Evolutionary conservation across 306 rosid species (phyloP).

Genomic region (Inga leiocalycina): DNA sequence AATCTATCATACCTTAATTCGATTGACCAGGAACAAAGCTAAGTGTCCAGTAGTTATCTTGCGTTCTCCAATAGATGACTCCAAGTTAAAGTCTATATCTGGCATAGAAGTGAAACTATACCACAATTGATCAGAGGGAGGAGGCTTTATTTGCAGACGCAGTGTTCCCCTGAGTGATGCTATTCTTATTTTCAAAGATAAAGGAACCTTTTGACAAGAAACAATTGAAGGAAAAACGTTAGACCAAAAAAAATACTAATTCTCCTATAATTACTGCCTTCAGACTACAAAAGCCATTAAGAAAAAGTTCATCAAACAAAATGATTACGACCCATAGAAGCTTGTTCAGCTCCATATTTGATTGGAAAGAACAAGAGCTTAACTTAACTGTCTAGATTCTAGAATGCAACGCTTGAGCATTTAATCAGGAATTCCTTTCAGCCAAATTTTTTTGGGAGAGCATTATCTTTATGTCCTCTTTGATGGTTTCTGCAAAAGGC

Average conservation of each 20-base stretch:
- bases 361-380: conserved; percentile 14
- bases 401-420: too few relatives aligned
- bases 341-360: neutral
- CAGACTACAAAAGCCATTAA: neutral
- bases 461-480: neutral
- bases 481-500: neutral
- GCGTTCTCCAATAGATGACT: conserved; percentile 82
- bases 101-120: conserved; percentile 94
- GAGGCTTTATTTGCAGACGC: conserved; percentile 88
- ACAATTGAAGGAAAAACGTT: conserved; percentile 11
- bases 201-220: conserved; percentile 70
- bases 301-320: neutral
- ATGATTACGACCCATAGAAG: neutral
- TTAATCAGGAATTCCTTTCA: too few relatives aligned
- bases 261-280: neutral
- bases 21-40: conserved; percentile 66
- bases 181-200: conserved; percentile 75
- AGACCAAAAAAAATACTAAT: neutral
- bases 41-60: conserved; percentile 72
- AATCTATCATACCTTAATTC: conserved; percentile 72
- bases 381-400: neutral
- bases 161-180: conserved; percentile 83
- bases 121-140: conserved; percentile 95
- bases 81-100: conserved; percentile 73
- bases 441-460: too few relatives aligned